Conservation (phyloP, 257 asterid genomes). For the Petunia secreta region DNA sequence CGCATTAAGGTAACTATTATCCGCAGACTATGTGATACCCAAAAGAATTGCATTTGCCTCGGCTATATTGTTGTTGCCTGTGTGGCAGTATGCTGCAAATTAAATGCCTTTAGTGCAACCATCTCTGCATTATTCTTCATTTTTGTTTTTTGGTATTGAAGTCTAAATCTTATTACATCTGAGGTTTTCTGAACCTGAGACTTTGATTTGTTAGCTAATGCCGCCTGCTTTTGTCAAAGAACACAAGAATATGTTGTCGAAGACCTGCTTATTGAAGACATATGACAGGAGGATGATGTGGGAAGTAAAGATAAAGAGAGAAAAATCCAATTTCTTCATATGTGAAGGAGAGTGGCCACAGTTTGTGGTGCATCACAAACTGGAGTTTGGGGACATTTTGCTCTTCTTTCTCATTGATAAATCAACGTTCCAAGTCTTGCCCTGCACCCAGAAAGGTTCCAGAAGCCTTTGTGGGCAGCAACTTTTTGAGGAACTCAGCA, state of each 20-base stretch:
- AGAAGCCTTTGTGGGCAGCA: background rate
- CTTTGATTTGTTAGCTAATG: conserved; percentile 1
- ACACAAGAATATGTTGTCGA: background rate
- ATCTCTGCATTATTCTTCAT: too few relatives aligned
- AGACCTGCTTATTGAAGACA: background rate
- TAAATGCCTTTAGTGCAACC: too few relatives aligned
- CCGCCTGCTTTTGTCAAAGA: background rate
- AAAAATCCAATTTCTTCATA: background rate
- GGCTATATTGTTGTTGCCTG: too few relatives aligned
- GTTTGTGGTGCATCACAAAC: background rate
- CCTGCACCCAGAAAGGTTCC: background rate
- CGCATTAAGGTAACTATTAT: too few relatives aligned
- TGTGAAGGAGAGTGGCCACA: background rate
- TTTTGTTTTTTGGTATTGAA: too few relatives aligned
- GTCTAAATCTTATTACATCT: background rate
- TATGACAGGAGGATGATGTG: background rate
- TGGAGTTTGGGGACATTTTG: background rate
- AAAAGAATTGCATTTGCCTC: too few relatives aligned
- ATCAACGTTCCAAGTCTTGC: background rate
- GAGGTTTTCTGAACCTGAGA: background rate
- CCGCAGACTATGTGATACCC: too few relatives aligned
- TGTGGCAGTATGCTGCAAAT: too few relatives aligned
- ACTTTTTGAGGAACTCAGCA: background rate
- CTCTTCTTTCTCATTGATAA: background rate
- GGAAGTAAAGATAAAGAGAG: background rate